Base-by-base conservation (phyloP, 306 rosid species). In the Castanea mollissima region DNA sequence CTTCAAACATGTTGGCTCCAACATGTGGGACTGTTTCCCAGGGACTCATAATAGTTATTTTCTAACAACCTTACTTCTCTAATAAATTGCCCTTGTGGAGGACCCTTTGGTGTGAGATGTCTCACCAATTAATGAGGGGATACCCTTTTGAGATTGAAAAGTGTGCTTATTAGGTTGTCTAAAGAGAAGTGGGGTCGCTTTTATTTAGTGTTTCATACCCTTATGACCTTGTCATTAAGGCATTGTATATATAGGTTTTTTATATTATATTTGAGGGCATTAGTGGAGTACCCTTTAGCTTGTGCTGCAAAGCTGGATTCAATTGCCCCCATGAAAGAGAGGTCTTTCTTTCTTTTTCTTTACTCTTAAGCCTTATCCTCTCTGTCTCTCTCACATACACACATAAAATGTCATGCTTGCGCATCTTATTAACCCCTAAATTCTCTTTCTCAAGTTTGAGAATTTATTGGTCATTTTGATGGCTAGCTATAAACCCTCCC, bases 141-240 rank as follows among this genome's bases (percentile, higher is more conserved):
- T 46, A 8, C 34, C 65, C 60, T 21, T 21, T 11, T 5, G 31
- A 19, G 12, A 4, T 60, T 52, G 27, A 58, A 74, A 74, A 41
- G 46, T 41, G 55, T 21, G 68, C 58, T 55, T 14, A n/a, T 56
- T 59, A 9, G 55, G 69, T 32, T 72, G 79, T 80, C 57, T 59
- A 59, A 81, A 85, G 74, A 52, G 18, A 85, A 70, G 81, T 85
- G 78, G 86, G 86, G 38, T 71, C 76, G 46, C 72, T 68, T 79
- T 80, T 84, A 32, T 34, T 63, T 63, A 84, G 84, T 82, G 90
- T 69, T 82, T 76, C 57, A 13, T 51, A 15, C 63, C 25, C 57
- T 79, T 80, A 31, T 75, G 73, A 12, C 75, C 65, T 73, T 60
- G 69, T 76, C 73, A 73, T 21, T 57, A 5, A 29, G 23, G 27